Evolutionary conservation across 192 early-diverging fungal genomes (phyloP), one percentile per base, ranked within the genome.

Genomic region (Podila epicladia): DNA sequence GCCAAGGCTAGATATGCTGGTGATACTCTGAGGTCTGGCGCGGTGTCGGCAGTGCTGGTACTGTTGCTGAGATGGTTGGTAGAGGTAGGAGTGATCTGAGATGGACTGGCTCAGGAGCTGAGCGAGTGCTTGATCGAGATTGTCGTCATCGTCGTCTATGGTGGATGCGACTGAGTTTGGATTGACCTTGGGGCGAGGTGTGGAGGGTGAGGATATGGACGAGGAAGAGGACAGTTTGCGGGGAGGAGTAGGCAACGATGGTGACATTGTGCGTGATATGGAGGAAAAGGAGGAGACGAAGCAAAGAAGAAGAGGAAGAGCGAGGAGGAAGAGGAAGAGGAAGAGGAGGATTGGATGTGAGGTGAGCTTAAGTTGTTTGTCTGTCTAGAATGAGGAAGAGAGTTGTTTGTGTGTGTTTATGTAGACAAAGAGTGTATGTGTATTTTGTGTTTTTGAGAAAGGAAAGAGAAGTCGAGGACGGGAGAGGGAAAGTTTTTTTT

Each of bases 171-270:
- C 58, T 6, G 67, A 58, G 58, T 72, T 64, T 12, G 71, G 67
- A 37, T 80, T 80, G 77, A 73, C 35, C 28, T 72, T 80, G 41
- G 77, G 77, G 28, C 72, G 64, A 19, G 20, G 69, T 41, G 33
- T 26, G 65, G 38, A 26, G 62, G 19, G 59, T 11, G 61, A n/a
- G 22, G 41, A 31, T 19, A 41, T 49, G 32, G 48, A 26, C 17
- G 28, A 50, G 11, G 77, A 67, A 9, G 76, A 58, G 22, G 77
- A 69, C 24, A 65, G 41, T 55, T 73, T 80, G 17, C 77, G 71
- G 41, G 77, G 77, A 58, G 77, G 77, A 61, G 77, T 71, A 33
- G 69, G 76, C 15, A 79, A 33, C 1, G 76, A 79, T 33, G 58
- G 70, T 15, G 70, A 68, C 76, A 79, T 79, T 3, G 33, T 74